A percentile compares a stretch with the other conserved stretches of the same genome.
Evolutionary conservation across 306 rosid genomes (phyloP).

Genomic region (Cucurbita moschata): DNA sequence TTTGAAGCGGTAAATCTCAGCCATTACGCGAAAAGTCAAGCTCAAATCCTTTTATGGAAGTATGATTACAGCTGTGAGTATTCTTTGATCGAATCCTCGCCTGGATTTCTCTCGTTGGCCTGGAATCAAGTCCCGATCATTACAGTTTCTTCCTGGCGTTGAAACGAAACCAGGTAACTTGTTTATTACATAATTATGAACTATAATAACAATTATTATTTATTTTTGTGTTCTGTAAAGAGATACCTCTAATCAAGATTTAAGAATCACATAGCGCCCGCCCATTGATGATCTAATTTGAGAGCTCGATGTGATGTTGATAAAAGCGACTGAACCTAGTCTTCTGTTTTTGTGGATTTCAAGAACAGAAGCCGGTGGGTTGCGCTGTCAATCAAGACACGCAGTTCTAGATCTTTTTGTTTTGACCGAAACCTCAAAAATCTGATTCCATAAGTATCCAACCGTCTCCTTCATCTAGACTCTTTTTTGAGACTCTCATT

Average conservation of each 20-base stretch:
- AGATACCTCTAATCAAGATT: neutral
- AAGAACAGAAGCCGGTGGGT: neutral
- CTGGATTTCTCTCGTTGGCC: constrained; percentile 72
- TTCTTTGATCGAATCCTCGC: constrained; percentile 49
- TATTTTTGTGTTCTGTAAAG: neutral
- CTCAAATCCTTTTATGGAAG: constrained; percentile 62
- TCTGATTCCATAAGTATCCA: neutral
- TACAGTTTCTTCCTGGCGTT: constrained; percentile 91
- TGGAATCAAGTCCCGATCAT: constrained; percentile 73
- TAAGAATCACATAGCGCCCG: constrained; percentile 44
- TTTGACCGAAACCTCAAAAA: neutral
- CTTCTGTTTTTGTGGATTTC: neutral
- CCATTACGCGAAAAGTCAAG: constrained; percentile 86
- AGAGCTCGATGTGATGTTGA: neutral
- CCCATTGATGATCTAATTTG: constrained; percentile 26
- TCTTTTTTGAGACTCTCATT: no score
- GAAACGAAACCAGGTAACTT: constrained; percentile 22
- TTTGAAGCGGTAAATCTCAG: constrained; percentile 57
- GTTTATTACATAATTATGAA: neutral
- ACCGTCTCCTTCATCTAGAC: no score
- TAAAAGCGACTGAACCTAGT: neutral
- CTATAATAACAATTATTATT: neutral
- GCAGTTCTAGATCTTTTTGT: neutral
- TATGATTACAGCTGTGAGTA: constrained; percentile 46
- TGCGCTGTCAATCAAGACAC: neutral